Evolutionary conservation across 2,329 filamentous ascomycete genomes (phyloP), one percentile per base, ranked within the genome.

Genomic region (Scleromitrula shiraiana): DNA sequence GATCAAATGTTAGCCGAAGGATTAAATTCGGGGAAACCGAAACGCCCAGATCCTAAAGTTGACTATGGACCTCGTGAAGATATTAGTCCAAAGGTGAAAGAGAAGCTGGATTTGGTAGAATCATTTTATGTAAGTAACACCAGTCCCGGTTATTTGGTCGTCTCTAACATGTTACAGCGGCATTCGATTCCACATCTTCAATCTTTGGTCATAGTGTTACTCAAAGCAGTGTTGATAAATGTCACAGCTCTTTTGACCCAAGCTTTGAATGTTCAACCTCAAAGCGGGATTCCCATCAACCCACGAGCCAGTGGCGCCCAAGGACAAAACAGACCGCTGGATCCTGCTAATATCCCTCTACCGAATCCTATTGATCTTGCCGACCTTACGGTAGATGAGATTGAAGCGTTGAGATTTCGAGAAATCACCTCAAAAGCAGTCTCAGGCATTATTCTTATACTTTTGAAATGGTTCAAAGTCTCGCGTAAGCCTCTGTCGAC

Each of bases 401-500:
- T 95, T 14, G 90, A 97, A 64, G 81, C 83, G 33, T 76, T 86
- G 46, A 78, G 94, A 41, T 82, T 80, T 14, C 80, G 91, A 48
- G 93, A 98, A 65, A 90, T 98, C 43, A 85, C 85, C 10, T 81
- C 84, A 22, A 97, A 97, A 67, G 91, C 91, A 0, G 83, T 95
- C 19, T 93, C 89, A n/a, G 90, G 86, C 1, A 85, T 89, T 47
- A 69, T 98, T 23, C 70, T 98, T 23, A 71, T 95, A n/a, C 68
- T 97, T 37, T 65, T 97, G 52, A 98, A 97, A 67, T 98, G 93
- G 93, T 84, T 97, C 59, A 94, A 95, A 65, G 73, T 95, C 46
- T 96, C 89, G 50, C 93, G 88, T 94, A 72, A 72, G 87, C 46
- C 8, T 14, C 35, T 7, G 15, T 23, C 22, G n/a, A 5, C 36